Base-by-base conservation (phyloP, 768 basidiomycete genomes). In the Mycena indigotica region DNA sequence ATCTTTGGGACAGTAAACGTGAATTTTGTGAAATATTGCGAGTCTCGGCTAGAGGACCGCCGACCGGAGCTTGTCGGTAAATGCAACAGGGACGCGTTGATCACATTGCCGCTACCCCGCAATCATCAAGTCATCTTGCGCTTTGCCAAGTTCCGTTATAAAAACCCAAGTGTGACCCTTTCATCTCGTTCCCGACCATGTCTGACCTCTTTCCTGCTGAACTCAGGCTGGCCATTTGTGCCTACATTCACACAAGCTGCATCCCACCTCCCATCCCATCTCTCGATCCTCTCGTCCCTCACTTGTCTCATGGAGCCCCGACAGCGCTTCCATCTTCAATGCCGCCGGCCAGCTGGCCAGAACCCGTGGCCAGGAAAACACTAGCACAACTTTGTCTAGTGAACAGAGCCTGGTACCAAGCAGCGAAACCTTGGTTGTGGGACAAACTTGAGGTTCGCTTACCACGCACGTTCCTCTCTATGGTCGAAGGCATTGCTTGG, bases 361-460 rank as follows among this genome's bases (percentile, higher is more conserved):
- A 93, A 61, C 77, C 83, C 4, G 65, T 84, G 28, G 78, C 84
- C 24, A 83, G 91, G 13, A 77, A 72, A 56, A 86, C 92, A 0
- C 78, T 95, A 21, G 78, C 83, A 4, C 85, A 72, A 63, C 85
- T 93, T 41, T 91, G 88, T 65, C 81, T 90, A 59, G 90, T 92
- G 40, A 90, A 85, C 66, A 88, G 78, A 65, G 79, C 84, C 2
- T 93, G 89, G 88, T 84, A 85, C 67, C 82, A 84, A 26, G 92
- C 90, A 1, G 89, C 92, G n/a, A 88, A 87, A 64, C 91, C 91
- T 0, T 94, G 88, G 89, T 75, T 95, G 4, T 95, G 92, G 91
- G 83, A 82, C 56, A 85, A 85, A 58, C 76, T 94, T 60, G 92
- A 93, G 69, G 87, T 95, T 50, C 83, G 90, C 4, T 81, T 93